These are phyloP conservation scores for Ascochyta viciae-villosae DNA, from an alignment of 2,329 filamentous ascomycete species.

Conservation along the genomic window DNA sequence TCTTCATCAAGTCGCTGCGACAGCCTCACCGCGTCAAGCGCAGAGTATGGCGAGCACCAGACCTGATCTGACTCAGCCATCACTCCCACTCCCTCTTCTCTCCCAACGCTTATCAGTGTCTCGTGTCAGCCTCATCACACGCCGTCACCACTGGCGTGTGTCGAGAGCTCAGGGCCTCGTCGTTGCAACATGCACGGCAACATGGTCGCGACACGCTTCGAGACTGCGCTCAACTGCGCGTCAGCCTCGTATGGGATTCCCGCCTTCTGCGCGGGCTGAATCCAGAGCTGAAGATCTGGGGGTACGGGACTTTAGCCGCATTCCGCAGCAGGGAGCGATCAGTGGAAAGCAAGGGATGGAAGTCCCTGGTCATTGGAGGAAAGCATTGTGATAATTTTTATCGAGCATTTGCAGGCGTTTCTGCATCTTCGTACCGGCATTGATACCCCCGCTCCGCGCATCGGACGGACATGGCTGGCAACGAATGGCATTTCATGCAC, in stretches of 20 bases:
- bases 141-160: slow-evolving; percentile 2
- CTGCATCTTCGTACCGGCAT: slow-evolving; percentile 20
- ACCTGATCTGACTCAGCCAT: slow-evolving; percentile 13
- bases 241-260: slow-evolving; percentile 4
- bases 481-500: slow-evolving; percentile 30
- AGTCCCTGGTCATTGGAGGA: slow-evolving; percentile 22
- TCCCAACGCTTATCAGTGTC: slow-evolving; percentile 4
- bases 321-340: slow-evolving; percentile 5
- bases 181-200: slow-evolving; percentile 10
- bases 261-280: slow-evolving; percentile 1
- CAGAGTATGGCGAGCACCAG: slow-evolving; percentile 3
- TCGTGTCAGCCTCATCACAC: slow-evolving; percentile 20
- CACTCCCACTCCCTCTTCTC: not conserved
- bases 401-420: slow-evolving; percentile 28
- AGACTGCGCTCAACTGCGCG: slow-evolving; percentile 11
- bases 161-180: slow-evolving; percentile 5
- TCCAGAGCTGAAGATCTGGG: slow-evolving; percentile 14
- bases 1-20: not conserved
- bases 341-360: slow-evolving; percentile 3
- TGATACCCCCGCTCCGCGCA: slow-evolving; percentile 35
- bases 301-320: slow-evolving; percentile 1
- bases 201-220: slow-evolving; percentile 6
- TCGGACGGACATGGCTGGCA: slow-evolving; percentile 26
- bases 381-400: slow-evolving; percentile 22
- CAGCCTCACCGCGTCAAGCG: slow-evolving; percentile 9